These are phyloP conservation scores for Cryptococcus depauperatus DNA, from an alignment of 1,284 basidiomycete genomes.

Conservation along the genomic window DNA sequence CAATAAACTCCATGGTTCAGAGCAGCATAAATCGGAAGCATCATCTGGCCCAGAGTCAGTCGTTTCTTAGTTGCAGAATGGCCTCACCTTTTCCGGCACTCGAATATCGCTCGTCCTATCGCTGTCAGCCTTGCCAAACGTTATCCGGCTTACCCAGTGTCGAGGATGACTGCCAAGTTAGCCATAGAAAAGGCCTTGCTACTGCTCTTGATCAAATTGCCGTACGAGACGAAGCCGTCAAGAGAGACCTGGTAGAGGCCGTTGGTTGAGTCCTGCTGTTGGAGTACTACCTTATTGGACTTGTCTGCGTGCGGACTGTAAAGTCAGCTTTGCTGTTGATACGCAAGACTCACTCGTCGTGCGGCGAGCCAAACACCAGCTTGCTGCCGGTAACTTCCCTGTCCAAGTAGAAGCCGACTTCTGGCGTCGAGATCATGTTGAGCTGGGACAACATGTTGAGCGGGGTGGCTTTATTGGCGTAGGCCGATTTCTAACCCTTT, in stretches of 20 bases:
- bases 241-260: slow-evolving; percentile 9
- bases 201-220: background rate
- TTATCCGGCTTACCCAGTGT: slow-evolving; percentile 9
- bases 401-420: slow-evolving; percentile 14
- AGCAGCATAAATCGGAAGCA: slow-evolving; percentile 8
- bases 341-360: background rate
- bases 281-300: slow-evolving; percentile 8
- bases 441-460: slow-evolving; percentile 3
- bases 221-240: slow-evolving; percentile 6
- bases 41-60: slow-evolving; percentile 4
- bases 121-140: background rate
- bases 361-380: slow-evolving; percentile 6
- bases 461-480: slow-evolving; percentile 4
- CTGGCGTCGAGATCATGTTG: slow-evolving; percentile 4
- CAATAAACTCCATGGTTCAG: slow-evolving; percentile 1
- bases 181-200: background rate
- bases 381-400: slow-evolving; percentile 8
- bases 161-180: slow-evolving; percentile 10
- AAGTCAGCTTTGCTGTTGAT: background rate
- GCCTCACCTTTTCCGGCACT: slow-evolving; percentile 7
- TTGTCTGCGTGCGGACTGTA: slow-evolving; percentile 9
- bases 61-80: background rate
- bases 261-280: background rate
- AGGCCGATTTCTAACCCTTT: slow-evolving; percentile 2
- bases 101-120: slow-evolving; percentile 8